These are phyloP conservation scores for Fusarium nematophilum DNA, from an alignment of 2,329 filamentous ascomycete genomes.

Conservation along the genomic window DNA sequence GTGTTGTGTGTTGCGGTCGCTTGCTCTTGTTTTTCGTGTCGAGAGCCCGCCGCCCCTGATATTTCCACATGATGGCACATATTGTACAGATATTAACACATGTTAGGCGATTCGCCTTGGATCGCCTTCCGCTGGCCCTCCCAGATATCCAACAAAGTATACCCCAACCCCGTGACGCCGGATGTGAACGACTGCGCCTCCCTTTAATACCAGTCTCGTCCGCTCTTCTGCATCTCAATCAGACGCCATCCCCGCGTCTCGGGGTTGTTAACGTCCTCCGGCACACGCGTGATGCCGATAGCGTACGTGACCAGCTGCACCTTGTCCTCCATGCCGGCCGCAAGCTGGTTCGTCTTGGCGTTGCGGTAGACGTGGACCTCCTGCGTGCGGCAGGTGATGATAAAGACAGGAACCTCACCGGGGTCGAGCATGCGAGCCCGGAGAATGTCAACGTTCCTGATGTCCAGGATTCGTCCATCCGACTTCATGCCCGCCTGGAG, in stretches of 20 bases:
- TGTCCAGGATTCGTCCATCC: conserved; percentile 94
- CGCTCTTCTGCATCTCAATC: conserved; percentile 99
- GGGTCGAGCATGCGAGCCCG: conserved; percentile 84
- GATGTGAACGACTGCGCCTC: conserved; percentile 25
- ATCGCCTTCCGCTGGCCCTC: conserved; percentile 30
- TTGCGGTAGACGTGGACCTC: conserved; percentile 98
- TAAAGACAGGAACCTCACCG: conserved; percentile 93
- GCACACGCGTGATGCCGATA: conserved; percentile 92
- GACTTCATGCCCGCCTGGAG: conserved; percentile 92
- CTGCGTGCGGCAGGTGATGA: conserved; percentile 95
- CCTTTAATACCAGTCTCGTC: conserved; percentile 79
- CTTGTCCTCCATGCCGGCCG: conserved; percentile 98
- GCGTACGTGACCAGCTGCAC: conserved; percentile 98
- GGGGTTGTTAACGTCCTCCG: conserved; percentile 96
- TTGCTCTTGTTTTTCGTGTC: conserved; percentile 34
- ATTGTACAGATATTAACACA: conserved; percentile 50
- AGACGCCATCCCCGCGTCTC: conserved; percentile 97
- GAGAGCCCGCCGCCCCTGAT: conserved; percentile 38
- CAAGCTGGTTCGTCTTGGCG: conserved; percentile 87
- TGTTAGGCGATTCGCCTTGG: conserved; percentile 29
- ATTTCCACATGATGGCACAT: conserved; percentile 46
- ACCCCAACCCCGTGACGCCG: conserved; percentile 38
- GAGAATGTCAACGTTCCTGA: conserved; percentile 90
- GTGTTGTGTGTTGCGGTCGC: conserved; percentile 12
- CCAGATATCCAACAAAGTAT: conserved; percentile 37